phyloP scores from a whole-genome alignment of 2,329 filamentous ascomycete species.

The Neofusicoccum laricinum region DNA sequence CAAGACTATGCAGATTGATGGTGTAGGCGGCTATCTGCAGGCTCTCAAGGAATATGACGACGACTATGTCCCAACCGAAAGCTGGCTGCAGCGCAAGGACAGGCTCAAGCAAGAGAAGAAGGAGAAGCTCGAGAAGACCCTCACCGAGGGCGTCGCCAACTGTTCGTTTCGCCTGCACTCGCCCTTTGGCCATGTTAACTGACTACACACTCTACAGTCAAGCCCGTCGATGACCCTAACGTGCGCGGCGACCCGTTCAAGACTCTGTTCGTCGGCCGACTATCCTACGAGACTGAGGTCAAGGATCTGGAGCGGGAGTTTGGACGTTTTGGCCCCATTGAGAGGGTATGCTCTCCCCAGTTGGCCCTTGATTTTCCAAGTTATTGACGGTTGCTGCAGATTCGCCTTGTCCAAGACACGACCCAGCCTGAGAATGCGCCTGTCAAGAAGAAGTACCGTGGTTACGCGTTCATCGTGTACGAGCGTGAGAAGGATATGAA shows the following conservation, averaged over 20 bases:
- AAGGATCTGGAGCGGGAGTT: constrained; percentile 93
- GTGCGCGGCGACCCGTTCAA: constrained; percentile 92
- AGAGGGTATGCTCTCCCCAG: constrained; percentile 63
- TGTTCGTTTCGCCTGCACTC: constrained; percentile 50
- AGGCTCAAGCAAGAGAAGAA: constrained; percentile 79
- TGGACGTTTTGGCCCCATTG: constrained; percentile 87
- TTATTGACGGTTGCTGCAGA: constrained; percentile 50
- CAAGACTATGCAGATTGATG: constrained; percentile 68
- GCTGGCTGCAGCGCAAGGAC: constrained; percentile 85
- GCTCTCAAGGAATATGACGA: constrained; percentile 74
- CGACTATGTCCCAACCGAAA: constrained; percentile 78
- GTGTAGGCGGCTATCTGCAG: constrained; percentile 71
- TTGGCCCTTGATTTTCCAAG: background rate
- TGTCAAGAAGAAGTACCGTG: constrained; percentile 66
- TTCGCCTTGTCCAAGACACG: constrained; percentile 80
- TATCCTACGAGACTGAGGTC: constrained; percentile 86
- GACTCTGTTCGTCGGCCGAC: constrained; percentile 85
- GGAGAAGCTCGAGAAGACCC: constrained; percentile 60
- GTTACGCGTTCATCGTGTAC: constrained; percentile 96
- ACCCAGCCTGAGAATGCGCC: constrained; percentile 64
- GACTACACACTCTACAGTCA: constrained; percentile 53
- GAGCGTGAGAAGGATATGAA: constrained; percentile 99
- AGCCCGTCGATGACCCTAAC: constrained; percentile 80
- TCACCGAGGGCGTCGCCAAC: constrained; percentile 61
- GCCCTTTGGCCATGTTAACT: background rate